phyloP scores from a whole-genome alignment of 1,139 yeast genomes.

The Sugiyamaella sp. region DNA sequence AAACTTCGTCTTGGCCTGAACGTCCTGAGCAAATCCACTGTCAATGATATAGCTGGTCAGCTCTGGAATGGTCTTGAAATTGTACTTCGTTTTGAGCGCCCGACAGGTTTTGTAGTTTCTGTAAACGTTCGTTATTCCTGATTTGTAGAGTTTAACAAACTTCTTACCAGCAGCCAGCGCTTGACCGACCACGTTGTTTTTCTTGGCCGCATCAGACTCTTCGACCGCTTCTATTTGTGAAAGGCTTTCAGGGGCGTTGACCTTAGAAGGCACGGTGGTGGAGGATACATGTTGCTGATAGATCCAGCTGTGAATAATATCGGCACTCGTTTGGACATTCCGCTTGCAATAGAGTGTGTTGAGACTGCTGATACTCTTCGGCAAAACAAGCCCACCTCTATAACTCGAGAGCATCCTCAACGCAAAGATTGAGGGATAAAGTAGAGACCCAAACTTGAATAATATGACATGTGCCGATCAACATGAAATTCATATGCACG shows the following conservation, averaged over 20 bases:
- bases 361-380: no score
- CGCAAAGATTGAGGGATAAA: no score
- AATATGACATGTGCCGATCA: no score
- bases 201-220: neutral
- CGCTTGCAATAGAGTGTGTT: no score
- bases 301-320: conserved; percentile 14
- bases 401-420: no score
- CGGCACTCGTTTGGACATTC: neutral
- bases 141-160: conserved; percentile 39
- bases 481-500: no score
- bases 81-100: conserved; percentile 27
- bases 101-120: conserved; percentile 32
- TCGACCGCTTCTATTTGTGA: conserved; percentile 6
- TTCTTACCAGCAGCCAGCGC: conserved; percentile 38
- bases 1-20: conserved; percentile 23
- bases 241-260: conserved; percentile 12
- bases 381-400: no score
- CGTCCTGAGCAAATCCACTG: conserved; percentile 32
- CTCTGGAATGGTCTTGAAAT: conserved; percentile 27
- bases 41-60: conserved; percentile 38
- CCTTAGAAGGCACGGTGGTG: conserved; percentile 10
- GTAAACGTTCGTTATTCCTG: conserved; percentile 43
- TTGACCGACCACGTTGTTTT: conserved; percentile 15
- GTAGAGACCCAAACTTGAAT: no score
- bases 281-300: conserved; percentile 11